Conservation (phyloP, 768 basidiomycete species). For the Mrakia frigida region DNA sequence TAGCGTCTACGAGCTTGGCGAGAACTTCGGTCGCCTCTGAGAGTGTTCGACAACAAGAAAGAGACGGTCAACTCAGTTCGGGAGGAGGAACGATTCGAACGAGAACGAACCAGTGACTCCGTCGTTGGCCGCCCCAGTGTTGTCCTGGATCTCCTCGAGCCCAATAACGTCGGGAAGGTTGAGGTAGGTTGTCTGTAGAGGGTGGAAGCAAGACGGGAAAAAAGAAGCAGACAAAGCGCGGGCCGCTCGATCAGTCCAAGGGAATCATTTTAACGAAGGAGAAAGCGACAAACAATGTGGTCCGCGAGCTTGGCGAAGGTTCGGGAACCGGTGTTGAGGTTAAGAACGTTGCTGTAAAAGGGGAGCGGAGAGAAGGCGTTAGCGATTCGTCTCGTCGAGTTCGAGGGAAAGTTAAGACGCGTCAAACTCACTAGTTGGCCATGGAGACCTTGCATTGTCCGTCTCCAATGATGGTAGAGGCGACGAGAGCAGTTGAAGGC, state of each 20-base stretch:
- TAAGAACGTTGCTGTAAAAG: conserved; percentile 51
- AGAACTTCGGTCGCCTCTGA: conserved; percentile 45
- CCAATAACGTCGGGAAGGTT: conserved; percentile 58
- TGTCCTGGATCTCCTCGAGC: conserved; percentile 62
- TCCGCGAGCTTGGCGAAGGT: conserved; percentile 55
- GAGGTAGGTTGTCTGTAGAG: conserved; percentile 45
- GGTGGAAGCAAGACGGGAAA: no score
- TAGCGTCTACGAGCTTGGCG: conserved; percentile 51
- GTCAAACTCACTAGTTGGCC: conserved; percentile 3
- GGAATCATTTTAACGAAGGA: no score
- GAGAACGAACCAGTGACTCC: neutral
- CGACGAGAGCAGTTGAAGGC: conserved; percentile 44
- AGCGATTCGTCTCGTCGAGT: no score
- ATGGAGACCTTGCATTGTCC: conserved; percentile 17
- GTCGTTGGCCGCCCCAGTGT: conserved; percentile 36
- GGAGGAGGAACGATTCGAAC: neutral
- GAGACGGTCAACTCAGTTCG: neutral
- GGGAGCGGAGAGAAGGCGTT: no score
- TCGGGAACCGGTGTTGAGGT: conserved; percentile 58
- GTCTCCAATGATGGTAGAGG: conserved; percentile 46
- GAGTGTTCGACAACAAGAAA: neutral
- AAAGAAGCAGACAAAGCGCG: no score
- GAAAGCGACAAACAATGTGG: conserved; percentile 47
- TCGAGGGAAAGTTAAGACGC: conserved; percentile 35
- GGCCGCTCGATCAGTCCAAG: no score